Evolutionary conservation across 2,329 filamentous ascomycete genomes (phyloP).

Genomic region (Monilinia laxa): DNA sequence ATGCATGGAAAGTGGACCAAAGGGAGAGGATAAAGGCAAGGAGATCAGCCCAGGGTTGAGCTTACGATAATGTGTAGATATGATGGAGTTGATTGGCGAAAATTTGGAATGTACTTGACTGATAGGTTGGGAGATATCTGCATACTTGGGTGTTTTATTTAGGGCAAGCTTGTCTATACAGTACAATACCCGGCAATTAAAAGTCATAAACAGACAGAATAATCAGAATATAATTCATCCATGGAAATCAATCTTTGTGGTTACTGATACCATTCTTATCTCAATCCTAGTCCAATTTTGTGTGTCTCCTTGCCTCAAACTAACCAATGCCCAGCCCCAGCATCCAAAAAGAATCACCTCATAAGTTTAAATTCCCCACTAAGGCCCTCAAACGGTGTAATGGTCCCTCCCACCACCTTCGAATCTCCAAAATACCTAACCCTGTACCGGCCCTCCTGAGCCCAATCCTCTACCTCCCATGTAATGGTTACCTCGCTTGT

Average conservation of each 20-base stretch:
- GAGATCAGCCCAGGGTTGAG: background rate
- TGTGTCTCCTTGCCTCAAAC: background rate
- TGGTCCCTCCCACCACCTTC: constrained; percentile 60
- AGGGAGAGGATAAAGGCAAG: constrained; percentile 34
- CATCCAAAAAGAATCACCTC: background rate
- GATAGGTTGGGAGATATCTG: background rate
- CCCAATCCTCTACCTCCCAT: constrained; percentile 72
- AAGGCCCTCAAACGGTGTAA: constrained; percentile 68
- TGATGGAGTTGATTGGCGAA: constrained; percentile 14
- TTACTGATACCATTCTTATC: background rate
- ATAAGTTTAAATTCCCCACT: constrained; percentile 52
- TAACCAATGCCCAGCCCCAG: background rate
- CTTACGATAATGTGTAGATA: constrained; percentile 9
- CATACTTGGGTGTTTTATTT: constrained; percentile 12
- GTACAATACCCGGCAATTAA: constrained; percentile 24
- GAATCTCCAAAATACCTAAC: constrained; percentile 82
- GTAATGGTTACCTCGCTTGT: constrained; percentile 75
- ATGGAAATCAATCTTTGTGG: background rate
- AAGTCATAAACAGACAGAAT: constrained; percentile 25
- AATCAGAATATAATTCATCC: background rate
- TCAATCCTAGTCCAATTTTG: background rate
- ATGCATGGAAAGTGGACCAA: constrained; percentile 53
- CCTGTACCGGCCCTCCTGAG: constrained; percentile 67
- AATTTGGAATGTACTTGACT: constrained; percentile 6
- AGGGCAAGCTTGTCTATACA: constrained; percentile 8